Evolutionary conservation across 306 rosid genomes (phyloP).

Genomic region (Astragalus membranaceus): DNA sequence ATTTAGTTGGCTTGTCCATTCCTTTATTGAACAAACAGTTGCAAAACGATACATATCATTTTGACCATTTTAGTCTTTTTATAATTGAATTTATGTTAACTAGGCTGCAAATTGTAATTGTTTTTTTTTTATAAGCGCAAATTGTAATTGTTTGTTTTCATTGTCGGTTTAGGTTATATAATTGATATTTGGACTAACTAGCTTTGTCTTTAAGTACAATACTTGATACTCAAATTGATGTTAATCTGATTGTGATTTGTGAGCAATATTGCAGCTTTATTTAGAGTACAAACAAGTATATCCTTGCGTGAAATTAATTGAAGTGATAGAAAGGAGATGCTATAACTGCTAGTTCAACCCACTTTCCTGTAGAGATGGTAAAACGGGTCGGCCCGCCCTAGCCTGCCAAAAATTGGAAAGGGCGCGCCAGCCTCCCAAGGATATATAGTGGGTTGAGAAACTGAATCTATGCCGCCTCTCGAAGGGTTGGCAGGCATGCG

Average conservation of each 20-base stretch:
- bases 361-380: too few species aligned
- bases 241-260: background rate
- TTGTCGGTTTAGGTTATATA: background rate
- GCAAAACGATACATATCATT: background rate
- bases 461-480: too few species aligned
- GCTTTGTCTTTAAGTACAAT: conserved; percentile 12
- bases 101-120: background rate
- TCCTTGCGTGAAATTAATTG: background rate
- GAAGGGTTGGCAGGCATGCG: too few species aligned
- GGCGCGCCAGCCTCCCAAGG: too few species aligned
- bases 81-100: background rate
- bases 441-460: too few species aligned
- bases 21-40: conserved; percentile 11
- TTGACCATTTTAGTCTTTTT: background rate
- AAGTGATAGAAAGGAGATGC: background rate
- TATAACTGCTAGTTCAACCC: background rate
- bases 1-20: conserved; percentile 17
- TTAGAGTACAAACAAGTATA: too few species aligned
- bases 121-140: background rate
- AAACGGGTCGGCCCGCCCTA: too few species aligned
- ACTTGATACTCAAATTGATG: background rate
- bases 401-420: too few species aligned
- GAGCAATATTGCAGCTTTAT: too few species aligned
- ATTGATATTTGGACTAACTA: conserved; percentile 11
- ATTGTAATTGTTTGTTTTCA: background rate